phyloP scores from a whole-genome alignment of 2,329 filamentous ascomycete genomes.

The Phaeophleospora eucalypticola region DNA sequence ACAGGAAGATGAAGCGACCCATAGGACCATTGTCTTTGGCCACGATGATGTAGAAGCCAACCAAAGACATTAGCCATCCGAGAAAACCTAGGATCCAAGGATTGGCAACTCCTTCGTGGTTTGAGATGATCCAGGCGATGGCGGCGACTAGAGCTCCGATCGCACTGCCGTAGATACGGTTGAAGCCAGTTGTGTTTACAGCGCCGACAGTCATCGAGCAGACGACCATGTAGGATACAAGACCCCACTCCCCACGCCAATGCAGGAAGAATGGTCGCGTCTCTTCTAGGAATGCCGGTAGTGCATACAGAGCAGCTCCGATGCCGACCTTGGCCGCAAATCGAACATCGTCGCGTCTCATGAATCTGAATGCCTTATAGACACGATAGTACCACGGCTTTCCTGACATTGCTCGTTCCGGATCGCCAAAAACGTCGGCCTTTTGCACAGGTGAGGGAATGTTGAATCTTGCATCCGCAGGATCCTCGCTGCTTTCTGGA shows the following conservation, averaged over 20 bases:
- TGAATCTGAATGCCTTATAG: slow-evolving; percentile 53
- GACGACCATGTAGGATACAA: slow-evolving; percentile 96
- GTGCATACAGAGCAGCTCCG: slow-evolving; percentile 81
- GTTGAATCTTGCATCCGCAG: slow-evolving; percentile 16
- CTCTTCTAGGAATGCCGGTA: slow-evolving; percentile 76
- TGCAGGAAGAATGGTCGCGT: slow-evolving; percentile 77
- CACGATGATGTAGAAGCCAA: slow-evolving; percentile 85
- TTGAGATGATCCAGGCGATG: slow-evolving; percentile 69
- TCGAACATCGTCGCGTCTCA: slow-evolving; percentile 62
- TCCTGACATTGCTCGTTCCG: slow-evolving; percentile 19
- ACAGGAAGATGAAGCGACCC: slow-evolving; percentile 88
- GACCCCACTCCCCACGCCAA: slow-evolving; percentile 95
- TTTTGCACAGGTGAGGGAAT: slow-evolving; percentile 29
- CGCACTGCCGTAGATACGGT: slow-evolving; percentile 81
- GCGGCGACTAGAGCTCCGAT: slow-evolving; percentile 74
- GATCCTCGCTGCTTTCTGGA: slow-evolving; percentile 25
- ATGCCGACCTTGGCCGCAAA: slow-evolving; percentile 93
- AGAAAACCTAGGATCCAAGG: slow-evolving; percentile 71
- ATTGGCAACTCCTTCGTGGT: slow-evolving; percentile 55
- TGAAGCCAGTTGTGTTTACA: slow-evolving; percentile 84
- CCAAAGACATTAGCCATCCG: slow-evolving; percentile 65
- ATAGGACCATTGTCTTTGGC: slow-evolving; percentile 80
- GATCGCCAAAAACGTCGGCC: slow-evolving; percentile 30
- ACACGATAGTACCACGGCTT: slow-evolving; percentile 43
- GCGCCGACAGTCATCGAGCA: slow-evolving; percentile 97